Evolutionary conservation across 306 rosid genomes (phyloP).

Genomic region (Elaeagnus macrophylla): DNA sequence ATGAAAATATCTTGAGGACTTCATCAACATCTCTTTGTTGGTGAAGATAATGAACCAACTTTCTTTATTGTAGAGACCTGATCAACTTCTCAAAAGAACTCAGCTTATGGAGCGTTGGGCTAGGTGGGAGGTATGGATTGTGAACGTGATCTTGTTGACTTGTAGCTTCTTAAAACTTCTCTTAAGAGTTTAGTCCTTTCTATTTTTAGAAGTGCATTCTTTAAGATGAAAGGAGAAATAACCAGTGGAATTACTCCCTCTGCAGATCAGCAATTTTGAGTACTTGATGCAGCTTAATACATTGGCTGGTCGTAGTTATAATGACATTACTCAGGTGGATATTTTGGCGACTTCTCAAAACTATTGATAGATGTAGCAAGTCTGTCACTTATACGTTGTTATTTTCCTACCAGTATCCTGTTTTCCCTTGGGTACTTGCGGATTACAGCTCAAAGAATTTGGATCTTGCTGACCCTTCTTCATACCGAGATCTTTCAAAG

Average conservation of each 20-base stretch:
- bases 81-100: constrained; percentile 82
- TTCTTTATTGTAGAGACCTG: constrained; percentile 67
- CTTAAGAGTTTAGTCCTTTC: not conserved
- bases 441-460: constrained; percentile 80
- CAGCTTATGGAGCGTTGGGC: constrained; percentile 99
- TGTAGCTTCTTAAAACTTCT: not conserved
- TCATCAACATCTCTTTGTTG: constrained; percentile 1
- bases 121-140: constrained; percentile 89
- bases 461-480: constrained; percentile 79
- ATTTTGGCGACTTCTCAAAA: constrained; percentile 17
- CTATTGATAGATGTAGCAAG: constrained; percentile 13
- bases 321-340: constrained; percentile 93
- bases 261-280: constrained; percentile 98
- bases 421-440: constrained; percentile 96
- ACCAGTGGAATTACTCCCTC: constrained; percentile 14
- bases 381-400: constrained; percentile 17
- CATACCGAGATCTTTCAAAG: constrained; percentile 91
- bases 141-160: constrained; percentile 9
- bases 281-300: constrained; percentile 98
- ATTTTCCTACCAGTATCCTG: constrained; percentile 72
- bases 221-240: constrained; percentile 13
- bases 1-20: constrained; percentile 3
- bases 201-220: not conserved
- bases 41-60: constrained; percentile 1
- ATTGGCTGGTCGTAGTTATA: constrained; percentile 96